Evolutionary conservation across 177 flowering plant genomes (phyloP).

Genomic region (Vitis hybrid): DNA sequence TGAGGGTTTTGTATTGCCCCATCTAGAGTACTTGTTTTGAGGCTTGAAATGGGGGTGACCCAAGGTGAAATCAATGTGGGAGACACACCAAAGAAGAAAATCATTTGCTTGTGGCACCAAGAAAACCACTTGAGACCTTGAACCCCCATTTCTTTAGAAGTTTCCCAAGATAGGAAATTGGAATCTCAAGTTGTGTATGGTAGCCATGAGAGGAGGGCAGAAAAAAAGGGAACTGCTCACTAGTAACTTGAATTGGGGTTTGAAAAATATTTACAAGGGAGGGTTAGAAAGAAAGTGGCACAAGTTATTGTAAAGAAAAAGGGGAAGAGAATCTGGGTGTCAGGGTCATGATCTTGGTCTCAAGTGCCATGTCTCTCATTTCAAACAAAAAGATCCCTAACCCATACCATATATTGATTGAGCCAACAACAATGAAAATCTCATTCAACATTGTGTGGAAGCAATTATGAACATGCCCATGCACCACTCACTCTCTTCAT

Average conservation of each 20-base stretch:
- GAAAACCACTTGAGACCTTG: not conserved
- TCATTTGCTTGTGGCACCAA: not conserved
- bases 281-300: not conserved
- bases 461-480: too few relatives aligned
- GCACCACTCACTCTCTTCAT: too few relatives aligned
- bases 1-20: not conserved
- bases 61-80: not conserved
- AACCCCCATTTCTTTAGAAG: slow-evolving; percentile 1
- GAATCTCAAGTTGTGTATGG: not conserved
- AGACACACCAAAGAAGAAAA: not conserved
- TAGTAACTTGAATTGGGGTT: not conserved
- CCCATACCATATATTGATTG: too few relatives aligned
- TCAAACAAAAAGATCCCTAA: not conserved
- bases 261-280: not conserved
- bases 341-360: slow-evolving; percentile 7
- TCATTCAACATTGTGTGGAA: too few relatives aligned
- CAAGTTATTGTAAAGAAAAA: not conserved
- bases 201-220: not conserved
- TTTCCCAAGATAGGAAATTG: not conserved
- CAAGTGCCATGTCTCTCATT: not conserved
- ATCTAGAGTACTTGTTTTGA: not conserved
- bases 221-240: not conserved
- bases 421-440: too few relatives aligned
- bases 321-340: slow-evolving; percentile 6
- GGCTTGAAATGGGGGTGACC: not conserved